These are phyloP conservation scores for Hypoxylon sp. DNA, from an alignment of 2,329 filamentous ascomycete genomes.

Conservation along the genomic window DNA sequence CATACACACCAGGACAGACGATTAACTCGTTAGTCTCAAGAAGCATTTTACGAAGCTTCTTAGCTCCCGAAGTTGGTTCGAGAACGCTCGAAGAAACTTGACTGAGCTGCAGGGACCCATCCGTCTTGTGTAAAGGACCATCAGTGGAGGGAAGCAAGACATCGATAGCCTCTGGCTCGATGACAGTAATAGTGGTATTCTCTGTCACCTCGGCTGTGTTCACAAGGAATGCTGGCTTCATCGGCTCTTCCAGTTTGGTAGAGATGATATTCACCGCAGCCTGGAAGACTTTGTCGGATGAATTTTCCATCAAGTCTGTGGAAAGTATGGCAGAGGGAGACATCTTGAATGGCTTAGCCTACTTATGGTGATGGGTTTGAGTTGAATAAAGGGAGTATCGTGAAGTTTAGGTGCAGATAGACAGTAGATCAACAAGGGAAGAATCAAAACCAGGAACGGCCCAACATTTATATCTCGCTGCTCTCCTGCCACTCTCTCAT, in stretches of 20 bases:
- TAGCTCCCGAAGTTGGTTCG: constrained; percentile 44
- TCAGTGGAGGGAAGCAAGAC: constrained; percentile 3
- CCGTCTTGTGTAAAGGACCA: not conserved
- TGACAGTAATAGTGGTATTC: constrained; percentile 3
- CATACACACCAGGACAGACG: constrained; percentile 59
- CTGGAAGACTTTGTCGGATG: constrained; percentile 34
- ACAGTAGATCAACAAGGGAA: too few relatives aligned
- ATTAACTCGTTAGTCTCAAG: constrained; percentile 49
- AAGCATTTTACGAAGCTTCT: constrained; percentile 46
- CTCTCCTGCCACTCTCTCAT: too few relatives aligned
- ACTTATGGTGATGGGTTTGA: too few relatives aligned
- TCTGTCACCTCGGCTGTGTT: constrained; percentile 12
- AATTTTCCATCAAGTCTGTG: constrained; percentile 28
- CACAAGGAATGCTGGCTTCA: constrained; percentile 23
- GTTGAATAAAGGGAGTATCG: too few relatives aligned
- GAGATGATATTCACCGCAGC: constrained; percentile 27
- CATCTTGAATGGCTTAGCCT: too few relatives aligned
- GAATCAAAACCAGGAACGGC: too few relatives aligned
- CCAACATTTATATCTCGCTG: too few relatives aligned
- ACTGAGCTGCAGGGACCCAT: constrained; percentile 34
- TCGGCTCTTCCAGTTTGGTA: constrained; percentile 27
- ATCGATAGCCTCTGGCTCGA: constrained; percentile 5
- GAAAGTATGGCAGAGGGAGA: constrained; percentile 13
- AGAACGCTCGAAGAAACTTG: constrained; percentile 34
- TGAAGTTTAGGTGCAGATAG: too few relatives aligned